Evolutionary conservation across 2,329 filamentous ascomycete species (phyloP).

Genomic region (Rutstroemia sp.): DNA sequence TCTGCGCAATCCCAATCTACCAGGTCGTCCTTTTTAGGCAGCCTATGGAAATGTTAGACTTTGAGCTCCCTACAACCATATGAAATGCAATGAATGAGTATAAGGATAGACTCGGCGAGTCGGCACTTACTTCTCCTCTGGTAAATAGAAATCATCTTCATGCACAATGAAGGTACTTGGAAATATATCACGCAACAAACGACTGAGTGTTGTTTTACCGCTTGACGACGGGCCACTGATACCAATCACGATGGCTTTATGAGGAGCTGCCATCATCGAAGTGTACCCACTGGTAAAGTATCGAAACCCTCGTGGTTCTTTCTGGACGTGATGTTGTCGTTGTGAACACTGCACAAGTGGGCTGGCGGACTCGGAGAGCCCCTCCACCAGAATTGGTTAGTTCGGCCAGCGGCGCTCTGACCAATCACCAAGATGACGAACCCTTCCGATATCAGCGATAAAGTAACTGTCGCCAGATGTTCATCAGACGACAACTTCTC

Average conservation of each 20-base stretch:
- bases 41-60: constrained; percentile 30
- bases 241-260: constrained; percentile 55
- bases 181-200: constrained; percentile 77
- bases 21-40: constrained; percentile 52
- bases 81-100: too few relatives aligned
- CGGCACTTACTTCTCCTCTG: constrained; percentile 58
- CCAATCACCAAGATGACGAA: too few relatives aligned
- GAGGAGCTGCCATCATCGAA: constrained; percentile 10
- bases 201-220: constrained; percentile 89
- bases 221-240: constrained; percentile 88
- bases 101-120: neutral
- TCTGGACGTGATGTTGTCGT: too few relatives aligned
- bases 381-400: too few relatives aligned
- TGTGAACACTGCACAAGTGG: too few relatives aligned
- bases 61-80: neutral
- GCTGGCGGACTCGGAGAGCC: too few relatives aligned
- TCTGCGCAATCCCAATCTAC: constrained; percentile 90
- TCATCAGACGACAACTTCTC: too few relatives aligned
- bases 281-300: neutral
- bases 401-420: too few relatives aligned
- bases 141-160: constrained; percentile 90
- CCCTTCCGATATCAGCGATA: too few relatives aligned
- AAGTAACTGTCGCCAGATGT: too few relatives aligned
- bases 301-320: too few relatives aligned
- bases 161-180: constrained; percentile 76